Conservation (phyloP, 169 alveolate genomes). For the Cryptosporidium canis region DNA sequence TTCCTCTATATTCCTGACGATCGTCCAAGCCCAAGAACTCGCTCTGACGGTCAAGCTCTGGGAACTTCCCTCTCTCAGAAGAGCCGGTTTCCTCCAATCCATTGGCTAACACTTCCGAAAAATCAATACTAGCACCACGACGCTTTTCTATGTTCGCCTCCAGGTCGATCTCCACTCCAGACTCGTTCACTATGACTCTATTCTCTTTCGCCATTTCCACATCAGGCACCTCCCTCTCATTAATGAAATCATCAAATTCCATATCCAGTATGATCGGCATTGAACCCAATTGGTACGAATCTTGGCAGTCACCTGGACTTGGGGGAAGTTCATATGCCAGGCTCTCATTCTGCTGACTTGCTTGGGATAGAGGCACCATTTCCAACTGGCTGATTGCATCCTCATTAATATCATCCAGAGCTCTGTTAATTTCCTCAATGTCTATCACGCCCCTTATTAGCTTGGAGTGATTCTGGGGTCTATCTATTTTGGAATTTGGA, state of each 20-base stretch:
- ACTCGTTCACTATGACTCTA: not conserved
- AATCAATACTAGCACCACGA: constrained; percentile 43
- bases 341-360: not conserved
- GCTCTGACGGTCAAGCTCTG: not conserved
- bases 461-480: not conserved
- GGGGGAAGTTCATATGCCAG: not conserved
- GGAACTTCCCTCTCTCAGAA: not conserved
- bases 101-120: constrained; percentile 22
- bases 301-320: not conserved
- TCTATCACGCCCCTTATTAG: not conserved
- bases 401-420: constrained; percentile 19
- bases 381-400: constrained; percentile 13
- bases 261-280: constrained; percentile 22
- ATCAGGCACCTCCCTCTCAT: not conserved
- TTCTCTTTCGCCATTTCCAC: constrained; percentile 24
- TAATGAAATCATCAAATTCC: constrained; percentile 64
- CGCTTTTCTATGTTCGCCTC: constrained; percentile 26
- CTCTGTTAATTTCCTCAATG: constrained; percentile 41
- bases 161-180: constrained; percentile 23
- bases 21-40: not conserved
- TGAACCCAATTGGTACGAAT: not conserved
- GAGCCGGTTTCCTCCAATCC: constrained; percentile 55
- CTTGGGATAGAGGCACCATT: constrained; percentile 30
- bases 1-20: not conserved
- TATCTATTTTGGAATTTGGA: constrained; percentile 14